Conservation (phyloP, 208 protist genomes). For the Crithidia acanthocephali region DNA sequence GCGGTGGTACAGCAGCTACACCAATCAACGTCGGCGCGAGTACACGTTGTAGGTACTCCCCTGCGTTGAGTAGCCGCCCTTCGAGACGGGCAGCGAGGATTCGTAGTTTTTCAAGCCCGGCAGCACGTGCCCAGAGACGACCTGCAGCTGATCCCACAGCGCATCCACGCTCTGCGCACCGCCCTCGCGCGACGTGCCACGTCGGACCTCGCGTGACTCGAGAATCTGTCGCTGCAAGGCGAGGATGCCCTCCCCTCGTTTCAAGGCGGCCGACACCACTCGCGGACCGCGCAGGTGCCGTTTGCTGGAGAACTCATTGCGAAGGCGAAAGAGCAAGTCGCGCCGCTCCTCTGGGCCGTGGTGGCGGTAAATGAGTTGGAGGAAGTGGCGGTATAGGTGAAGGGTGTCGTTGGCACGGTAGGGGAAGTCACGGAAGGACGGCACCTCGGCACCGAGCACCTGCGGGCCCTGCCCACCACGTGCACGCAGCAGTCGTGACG, state of each 20-base stretch:
- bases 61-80: slow-evolving; percentile 51
- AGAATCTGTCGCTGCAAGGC: slow-evolving; percentile 65
- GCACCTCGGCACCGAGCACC: slow-evolving; percentile 75
- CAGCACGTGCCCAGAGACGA: slow-evolving; percentile 67
- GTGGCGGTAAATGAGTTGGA: slow-evolving; percentile 78
- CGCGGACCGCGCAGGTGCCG: slow-evolving; percentile 69
- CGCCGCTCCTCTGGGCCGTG: slow-evolving; percentile 66
- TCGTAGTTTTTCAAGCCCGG: slow-evolving; percentile 70
- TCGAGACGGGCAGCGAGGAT: slow-evolving; percentile 40
- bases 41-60: slow-evolving; percentile 54
- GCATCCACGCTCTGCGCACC: slow-evolving; percentile 77
- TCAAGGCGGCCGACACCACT: slow-evolving; percentile 67
- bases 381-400: slow-evolving; percentile 77
- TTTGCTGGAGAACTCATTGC: slow-evolving; percentile 77
- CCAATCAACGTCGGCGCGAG: slow-evolving; percentile 39
- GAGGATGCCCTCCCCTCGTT: slow-evolving; percentile 70
- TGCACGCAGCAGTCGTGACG: slow-evolving; percentile 5
- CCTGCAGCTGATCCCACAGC: slow-evolving; percentile 76
- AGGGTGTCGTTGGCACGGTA: slow-evolving; percentile 71
- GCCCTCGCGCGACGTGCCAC: slow-evolving; percentile 37
- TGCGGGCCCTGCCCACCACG: slow-evolving; percentile 34
- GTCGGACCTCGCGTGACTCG: slow-evolving; percentile 47
- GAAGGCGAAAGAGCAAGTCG: slow-evolving; percentile 78
- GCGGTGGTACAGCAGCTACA: no score
- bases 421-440: slow-evolving; percentile 76